Evolutionary conservation across 1,139 yeast species (phyloP).

Genomic region (Scheffersomyces titani): DNA sequence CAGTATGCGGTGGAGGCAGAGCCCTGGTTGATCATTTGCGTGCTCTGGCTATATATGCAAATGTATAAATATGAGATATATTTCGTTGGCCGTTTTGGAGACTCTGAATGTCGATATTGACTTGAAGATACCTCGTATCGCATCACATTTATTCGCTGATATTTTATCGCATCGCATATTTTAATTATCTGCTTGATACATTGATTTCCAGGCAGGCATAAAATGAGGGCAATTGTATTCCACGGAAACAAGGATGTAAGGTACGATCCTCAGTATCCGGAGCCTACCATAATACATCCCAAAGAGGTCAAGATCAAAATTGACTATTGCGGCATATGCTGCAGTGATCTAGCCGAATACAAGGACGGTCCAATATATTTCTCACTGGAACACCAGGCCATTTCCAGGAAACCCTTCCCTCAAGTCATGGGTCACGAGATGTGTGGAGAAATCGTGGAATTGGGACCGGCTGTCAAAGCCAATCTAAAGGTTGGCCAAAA

Average conservation of each 20-base stretch:
- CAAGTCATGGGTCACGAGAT: conserved; percentile 10
- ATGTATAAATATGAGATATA: not conserved
- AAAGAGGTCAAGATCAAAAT: conserved; percentile 5
- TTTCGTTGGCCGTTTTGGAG: not conserved
- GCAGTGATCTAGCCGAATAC: conserved; percentile 8
- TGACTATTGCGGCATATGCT: conserved; percentile 7
- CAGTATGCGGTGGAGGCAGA: not conserved
- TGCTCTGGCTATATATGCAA: not conserved
- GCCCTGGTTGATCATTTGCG: not conserved
- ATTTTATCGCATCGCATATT: not conserved
- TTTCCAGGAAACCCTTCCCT: conserved; percentile 3
- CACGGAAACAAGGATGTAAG: conserved; percentile 5
- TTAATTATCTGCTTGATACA: not conserved
- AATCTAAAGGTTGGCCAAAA: conserved; percentile 5
- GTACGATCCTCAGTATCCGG: conserved; percentile 4
- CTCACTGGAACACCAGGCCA: not conserved
- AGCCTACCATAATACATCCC: conserved; percentile 1
- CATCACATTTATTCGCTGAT: not conserved
- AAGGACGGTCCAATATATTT: conserved; percentile 6
- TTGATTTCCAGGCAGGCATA: not conserved
- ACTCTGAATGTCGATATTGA: not conserved
- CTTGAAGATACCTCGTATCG: not conserved
- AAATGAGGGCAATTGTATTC: conserved; percentile 7
- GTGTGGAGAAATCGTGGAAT: conserved; percentile 7
- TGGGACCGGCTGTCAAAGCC: conserved; percentile 5